These are phyloP conservation scores for Citrullus amarus DNA, from an alignment of 306 rosid genomes.

Conservation along the genomic window DNA sequence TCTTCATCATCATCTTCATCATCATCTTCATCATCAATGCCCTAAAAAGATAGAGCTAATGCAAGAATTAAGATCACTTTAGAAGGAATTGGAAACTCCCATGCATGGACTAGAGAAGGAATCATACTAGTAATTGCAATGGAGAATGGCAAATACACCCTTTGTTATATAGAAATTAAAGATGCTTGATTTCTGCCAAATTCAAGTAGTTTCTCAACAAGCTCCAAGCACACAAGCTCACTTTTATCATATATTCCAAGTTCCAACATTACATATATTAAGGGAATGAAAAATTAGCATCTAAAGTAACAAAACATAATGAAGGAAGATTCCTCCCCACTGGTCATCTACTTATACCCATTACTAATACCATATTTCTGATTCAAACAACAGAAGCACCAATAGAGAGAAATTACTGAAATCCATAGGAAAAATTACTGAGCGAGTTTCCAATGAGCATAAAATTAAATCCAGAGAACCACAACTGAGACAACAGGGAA, in stretches of 20 bases:
- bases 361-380: too few relatives aligned
- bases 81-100: not conserved
- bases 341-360: too few relatives aligned
- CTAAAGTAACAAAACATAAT: too few relatives aligned
- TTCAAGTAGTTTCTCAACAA: not conserved
- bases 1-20: not conserved
- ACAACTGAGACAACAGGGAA: too few relatives aligned
- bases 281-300: not conserved
- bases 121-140: not conserved
- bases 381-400: too few relatives aligned
- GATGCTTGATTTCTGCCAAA: not conserved
- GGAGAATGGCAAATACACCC: not conserved
- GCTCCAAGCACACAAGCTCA: not conserved
- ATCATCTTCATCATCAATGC: slow-evolving; percentile 16
- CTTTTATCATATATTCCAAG: not conserved
- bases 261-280: not conserved
- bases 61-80: not conserved
- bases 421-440: too few relatives aligned
- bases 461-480: too few relatives aligned
- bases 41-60: slow-evolving; percentile 25
- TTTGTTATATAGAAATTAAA: not conserved
- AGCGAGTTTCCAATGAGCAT: too few relatives aligned
- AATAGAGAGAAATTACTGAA: too few relatives aligned
- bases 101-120: not conserved
- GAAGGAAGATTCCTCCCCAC: too few relatives aligned